Conservation (phyloP, 768 basidiomycete genomes). For the Termitomyces sp. region DNA sequence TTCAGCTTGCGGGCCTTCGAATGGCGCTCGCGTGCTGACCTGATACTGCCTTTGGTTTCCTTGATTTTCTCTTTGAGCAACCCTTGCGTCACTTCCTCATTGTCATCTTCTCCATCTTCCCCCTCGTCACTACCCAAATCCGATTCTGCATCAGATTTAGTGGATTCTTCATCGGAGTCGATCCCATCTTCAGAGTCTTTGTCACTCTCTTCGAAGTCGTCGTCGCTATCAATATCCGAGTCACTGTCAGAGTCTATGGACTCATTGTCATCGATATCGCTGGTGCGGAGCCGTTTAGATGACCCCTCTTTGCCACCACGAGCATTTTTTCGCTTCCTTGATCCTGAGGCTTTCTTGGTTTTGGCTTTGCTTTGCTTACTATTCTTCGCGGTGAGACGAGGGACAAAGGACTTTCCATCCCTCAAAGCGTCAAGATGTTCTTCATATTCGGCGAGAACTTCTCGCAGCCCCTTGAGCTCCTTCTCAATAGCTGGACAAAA, state of each 20-base stretch:
- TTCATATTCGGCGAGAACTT: constrained; percentile 34
- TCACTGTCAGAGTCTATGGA: constrained; percentile 27
- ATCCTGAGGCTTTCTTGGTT: constrained; percentile 9
- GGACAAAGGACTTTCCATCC: constrained; percentile 39
- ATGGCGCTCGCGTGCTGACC: constrained; percentile 32
- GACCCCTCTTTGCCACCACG: constrained; percentile 36
- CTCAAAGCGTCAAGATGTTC: constrained; percentile 45
- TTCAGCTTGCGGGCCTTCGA: constrained; percentile 32
- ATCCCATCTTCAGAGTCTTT: constrained; percentile 11
- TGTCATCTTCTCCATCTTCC: constrained; percentile 29
- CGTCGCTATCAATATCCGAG: constrained; percentile 19
- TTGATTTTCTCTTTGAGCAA: constrained; percentile 40
- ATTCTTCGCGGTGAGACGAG: constrained; percentile 33
- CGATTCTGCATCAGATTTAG: constrained; percentile 11
- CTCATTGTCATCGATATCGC: constrained; percentile 31
- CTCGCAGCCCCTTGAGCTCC: constrained; percentile 36
- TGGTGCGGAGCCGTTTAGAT: constrained; percentile 39
- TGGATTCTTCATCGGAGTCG: constrained; percentile 15
- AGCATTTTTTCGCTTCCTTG: constrained; percentile 49
- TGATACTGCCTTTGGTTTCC: constrained; percentile 37
- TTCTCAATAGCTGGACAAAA: constrained; percentile 31
- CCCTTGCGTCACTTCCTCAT: constrained; percentile 43
- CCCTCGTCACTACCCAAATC: constrained; percentile 22
- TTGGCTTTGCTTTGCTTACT: background rate
- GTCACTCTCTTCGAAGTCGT: constrained; percentile 17